Conservation (phyloP, 805 yeast species). For the Candida gorgasii region DNA sequence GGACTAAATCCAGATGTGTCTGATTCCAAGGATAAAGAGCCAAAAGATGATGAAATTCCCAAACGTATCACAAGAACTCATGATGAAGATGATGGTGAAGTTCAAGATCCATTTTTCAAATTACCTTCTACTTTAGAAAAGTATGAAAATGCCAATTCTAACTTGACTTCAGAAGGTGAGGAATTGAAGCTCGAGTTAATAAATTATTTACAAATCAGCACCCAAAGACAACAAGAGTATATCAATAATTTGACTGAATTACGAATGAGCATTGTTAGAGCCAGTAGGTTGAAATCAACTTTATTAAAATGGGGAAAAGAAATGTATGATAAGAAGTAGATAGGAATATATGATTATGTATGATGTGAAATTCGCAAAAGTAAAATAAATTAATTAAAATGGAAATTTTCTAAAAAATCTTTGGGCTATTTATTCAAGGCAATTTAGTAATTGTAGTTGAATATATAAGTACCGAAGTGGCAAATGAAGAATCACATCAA, state of each 20-base stretch:
- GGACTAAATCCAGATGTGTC: not conserved
- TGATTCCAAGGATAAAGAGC: slow-evolving; percentile 11
- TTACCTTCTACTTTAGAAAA: slow-evolving; percentile 48
- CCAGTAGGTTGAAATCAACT: slow-evolving; percentile 70
- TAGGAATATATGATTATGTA: slow-evolving; percentile 7
- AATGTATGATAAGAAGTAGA: slow-evolving; percentile 53
- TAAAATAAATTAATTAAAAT: too few species aligned
- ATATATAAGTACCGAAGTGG: too few species aligned
- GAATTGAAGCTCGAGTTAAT: slow-evolving; percentile 56
- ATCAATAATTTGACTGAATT: slow-evolving; percentile 74
- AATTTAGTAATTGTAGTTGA: too few species aligned
- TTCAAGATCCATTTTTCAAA: slow-evolving; percentile 50
- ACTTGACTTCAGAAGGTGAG: slow-evolving; percentile 25
- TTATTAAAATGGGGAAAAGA: slow-evolving; percentile 85
- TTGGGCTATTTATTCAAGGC: too few species aligned
- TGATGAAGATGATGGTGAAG: slow-evolving; percentile 17
- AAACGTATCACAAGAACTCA: slow-evolving; percentile 12
- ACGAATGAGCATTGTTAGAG: slow-evolving; percentile 73
- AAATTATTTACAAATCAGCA: slow-evolving; percentile 45
- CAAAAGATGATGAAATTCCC: slow-evolving; percentile 2
- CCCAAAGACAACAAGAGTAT: slow-evolving; percentile 69
- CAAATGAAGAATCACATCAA: too few species aligned
- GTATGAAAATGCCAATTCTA: slow-evolving; percentile 14
- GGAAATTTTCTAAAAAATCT: too few species aligned
- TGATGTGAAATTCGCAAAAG: too few species aligned